Base-by-base conservation (phyloP, 768 basidiomycete genomes). In the Suillus luteus region DNA sequence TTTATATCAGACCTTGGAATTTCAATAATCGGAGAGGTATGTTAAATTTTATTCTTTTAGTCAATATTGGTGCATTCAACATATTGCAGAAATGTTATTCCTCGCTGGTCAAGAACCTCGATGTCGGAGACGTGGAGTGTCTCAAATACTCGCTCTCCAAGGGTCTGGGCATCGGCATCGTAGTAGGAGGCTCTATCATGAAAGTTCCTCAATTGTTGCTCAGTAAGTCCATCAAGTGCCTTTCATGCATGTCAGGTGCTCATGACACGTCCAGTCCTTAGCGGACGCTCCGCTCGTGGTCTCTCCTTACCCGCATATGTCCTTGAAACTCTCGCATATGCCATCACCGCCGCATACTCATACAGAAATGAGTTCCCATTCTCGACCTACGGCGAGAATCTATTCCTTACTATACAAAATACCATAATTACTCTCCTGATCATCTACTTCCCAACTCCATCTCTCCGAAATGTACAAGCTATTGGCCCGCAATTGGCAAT, bases 311-410 rank as follows among this genome's bases (percentile, higher is more conserved):
- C 90, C 2, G 91, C 94, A 5, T 98, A 95, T 75, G 76, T 91
- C 58, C 88, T 99, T 24, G 96, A 99, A 73, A 98, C 96, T 0
- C 80, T 92, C 35, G 85, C 93, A 0, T 97, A 97, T 69, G 91
- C 90, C 33, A 95, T 99, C 70, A 95, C 89, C 0, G 84, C 95
- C 33, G 87, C 87, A 12, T 99, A 99, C 77, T 90, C 95, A 2
- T 86, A 86, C 69, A 83, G 94, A 27, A 90, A 93, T 71, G 75
- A 81, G 27, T 98, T 96, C 77, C 95, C 97, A 0, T 97, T 98
- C 82, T 94, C 93, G 22, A 98, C 97, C 0, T 99, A 98, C 65
- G 97, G 97, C 71, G 97, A 99, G 77, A 98, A 96, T 80, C 74
- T 95, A 62, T 98, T 98, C 86, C 84, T 99, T 57, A 88, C 93